A percentile compares a stretch with the other conserved stretches of the same genome.
These are phyloP conservation scores for Phytophthora tubulina DNA, from an alignment of 352 stramenopile species.

Conservation along the genomic window DNA sequence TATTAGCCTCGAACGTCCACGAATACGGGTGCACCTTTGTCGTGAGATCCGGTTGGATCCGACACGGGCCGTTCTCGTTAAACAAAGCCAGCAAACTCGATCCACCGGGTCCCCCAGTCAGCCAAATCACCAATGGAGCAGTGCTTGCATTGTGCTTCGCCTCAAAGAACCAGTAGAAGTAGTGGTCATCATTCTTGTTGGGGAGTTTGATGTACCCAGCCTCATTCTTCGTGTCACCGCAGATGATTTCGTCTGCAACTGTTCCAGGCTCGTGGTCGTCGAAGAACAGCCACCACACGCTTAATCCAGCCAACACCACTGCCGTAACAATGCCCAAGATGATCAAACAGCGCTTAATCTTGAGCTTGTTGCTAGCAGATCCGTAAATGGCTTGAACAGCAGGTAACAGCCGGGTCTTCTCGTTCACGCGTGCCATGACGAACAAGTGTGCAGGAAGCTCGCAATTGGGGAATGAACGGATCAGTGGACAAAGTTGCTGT, in stretches of 20 bases:
- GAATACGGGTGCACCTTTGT: slow-evolving; percentile 53
- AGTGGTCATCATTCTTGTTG: slow-evolving; percentile 70
- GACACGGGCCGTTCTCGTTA: slow-evolving; percentile 64
- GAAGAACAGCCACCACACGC: slow-evolving; percentile 28
- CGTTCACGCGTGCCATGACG: slow-evolving; percentile 3
- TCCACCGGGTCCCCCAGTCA: slow-evolving; percentile 60
- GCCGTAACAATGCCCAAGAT: slow-evolving; percentile 19
- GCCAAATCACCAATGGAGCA: slow-evolving; percentile 64
- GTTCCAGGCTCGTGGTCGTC: slow-evolving; percentile 2
- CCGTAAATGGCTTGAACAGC: slow-evolving; percentile 28
- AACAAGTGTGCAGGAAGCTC: slow-evolving; percentile 5
- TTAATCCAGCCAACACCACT: slow-evolving; percentile 12
- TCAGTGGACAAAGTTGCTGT: not conserved
- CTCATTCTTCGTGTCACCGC: slow-evolving; percentile 44
- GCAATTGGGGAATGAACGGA: slow-evolving; percentile 1
- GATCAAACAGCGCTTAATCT: slow-evolving; percentile 31
- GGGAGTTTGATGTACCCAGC: slow-evolving; percentile 59
- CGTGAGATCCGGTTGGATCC: slow-evolving; percentile 46
- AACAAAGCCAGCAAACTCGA: slow-evolving; percentile 62
- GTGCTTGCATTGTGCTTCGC: slow-evolving; percentile 40
- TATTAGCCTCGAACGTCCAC: slow-evolving; percentile 62
- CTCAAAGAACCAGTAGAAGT: slow-evolving; percentile 80
- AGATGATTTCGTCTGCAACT: slow-evolving; percentile 19
- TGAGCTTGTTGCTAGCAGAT: slow-evolving; percentile 28
- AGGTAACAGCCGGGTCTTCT: slow-evolving; percentile 11